These are phyloP conservation scores for Lactarius psammicola DNA, from an alignment of 768 basidiomycete species.

Conservation along the genomic window DNA sequence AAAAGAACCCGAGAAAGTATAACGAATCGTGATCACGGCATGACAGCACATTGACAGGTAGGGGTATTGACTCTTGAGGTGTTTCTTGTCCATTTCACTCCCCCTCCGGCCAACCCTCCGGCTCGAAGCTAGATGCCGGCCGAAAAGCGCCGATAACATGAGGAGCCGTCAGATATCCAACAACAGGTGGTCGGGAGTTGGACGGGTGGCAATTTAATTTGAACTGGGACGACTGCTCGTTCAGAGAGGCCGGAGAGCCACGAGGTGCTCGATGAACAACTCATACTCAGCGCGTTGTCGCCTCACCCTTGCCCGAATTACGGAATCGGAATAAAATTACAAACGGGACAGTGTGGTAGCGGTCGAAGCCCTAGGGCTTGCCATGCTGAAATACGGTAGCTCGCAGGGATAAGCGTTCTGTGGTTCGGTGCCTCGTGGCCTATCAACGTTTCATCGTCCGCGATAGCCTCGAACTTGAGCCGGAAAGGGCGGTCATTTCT, in stretches of 20 bases:
- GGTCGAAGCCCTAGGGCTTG: background rate
- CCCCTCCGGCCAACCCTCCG: background rate
- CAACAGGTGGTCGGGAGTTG: too few relatives aligned
- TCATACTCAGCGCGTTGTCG: background rate
- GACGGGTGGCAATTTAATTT: too few relatives aligned
- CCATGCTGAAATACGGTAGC: constrained; percentile 5
- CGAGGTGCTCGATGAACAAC: background rate
- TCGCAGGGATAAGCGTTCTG: constrained; percentile 9
- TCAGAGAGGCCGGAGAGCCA: background rate
- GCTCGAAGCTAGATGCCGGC: background rate
- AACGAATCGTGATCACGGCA: background rate
- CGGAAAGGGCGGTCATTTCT: background rate
- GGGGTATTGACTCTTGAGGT: background rate
- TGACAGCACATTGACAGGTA: background rate
- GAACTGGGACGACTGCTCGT: background rate
- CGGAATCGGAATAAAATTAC: background rate
- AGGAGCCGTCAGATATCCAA: background rate
- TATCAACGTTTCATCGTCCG: background rate
- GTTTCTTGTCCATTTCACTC: background rate
- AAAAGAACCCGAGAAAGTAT: background rate
- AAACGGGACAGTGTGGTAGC: background rate
- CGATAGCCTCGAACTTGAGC: background rate
- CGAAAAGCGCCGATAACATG: background rate
- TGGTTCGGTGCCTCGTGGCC: constrained; percentile 9
- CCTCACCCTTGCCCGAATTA: background rate